Percentiles rank a stretch among this genome's conserved stretches.
Conservation (phyloP, 2,329 filamentous ascomycete genomes). For the Grosmannia serpens region DNA sequence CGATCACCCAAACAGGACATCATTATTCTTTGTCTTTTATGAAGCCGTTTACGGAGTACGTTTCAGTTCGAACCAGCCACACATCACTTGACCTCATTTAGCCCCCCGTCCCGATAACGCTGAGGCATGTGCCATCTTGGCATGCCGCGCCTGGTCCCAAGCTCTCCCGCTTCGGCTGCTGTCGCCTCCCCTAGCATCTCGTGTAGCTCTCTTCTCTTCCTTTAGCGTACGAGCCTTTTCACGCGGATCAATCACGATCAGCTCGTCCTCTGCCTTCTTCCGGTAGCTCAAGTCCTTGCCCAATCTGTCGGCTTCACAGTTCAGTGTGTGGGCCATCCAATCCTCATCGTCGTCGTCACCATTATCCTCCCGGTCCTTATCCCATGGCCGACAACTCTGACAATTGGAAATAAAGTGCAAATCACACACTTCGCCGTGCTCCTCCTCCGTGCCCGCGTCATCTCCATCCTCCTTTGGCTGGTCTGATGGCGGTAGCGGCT, state of each 20-base stretch:
- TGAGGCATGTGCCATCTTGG: slow-evolving; percentile 40
- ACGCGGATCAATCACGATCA: slow-evolving; percentile 85
- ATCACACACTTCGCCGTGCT: slow-evolving; percentile 62
- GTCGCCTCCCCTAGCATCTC: slow-evolving; percentile 20
- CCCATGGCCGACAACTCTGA: slow-evolving; percentile 82
- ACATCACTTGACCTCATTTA: slow-evolving; percentile 21
- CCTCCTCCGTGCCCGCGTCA: background rate
- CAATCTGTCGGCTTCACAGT: slow-evolving; percentile 77
- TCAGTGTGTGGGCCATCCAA: slow-evolving; percentile 81
- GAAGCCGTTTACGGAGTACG: no score
- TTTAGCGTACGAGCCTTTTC: slow-evolving; percentile 67
- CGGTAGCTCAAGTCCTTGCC: slow-evolving; percentile 90
- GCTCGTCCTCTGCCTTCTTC: slow-evolving; percentile 78
- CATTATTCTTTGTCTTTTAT: background rate
- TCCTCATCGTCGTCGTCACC: slow-evolving; percentile 30
- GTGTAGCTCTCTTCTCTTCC: slow-evolving; percentile 49
- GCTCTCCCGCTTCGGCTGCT: slow-evolving; percentile 34
- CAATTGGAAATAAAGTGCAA: slow-evolving; percentile 94
- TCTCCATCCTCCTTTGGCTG: slow-evolving; percentile 12
- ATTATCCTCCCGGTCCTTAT: slow-evolving; percentile 42
- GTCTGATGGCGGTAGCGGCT: slow-evolving; percentile 5
- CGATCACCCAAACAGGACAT: background rate
- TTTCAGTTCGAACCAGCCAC: background rate
- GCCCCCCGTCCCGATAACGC: slow-evolving; percentile 46
- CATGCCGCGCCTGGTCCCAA: slow-evolving; percentile 48